phyloP scores from a whole-genome alignment of 306 rosid genomes.

The Prinsepia uniflora region DNA sequence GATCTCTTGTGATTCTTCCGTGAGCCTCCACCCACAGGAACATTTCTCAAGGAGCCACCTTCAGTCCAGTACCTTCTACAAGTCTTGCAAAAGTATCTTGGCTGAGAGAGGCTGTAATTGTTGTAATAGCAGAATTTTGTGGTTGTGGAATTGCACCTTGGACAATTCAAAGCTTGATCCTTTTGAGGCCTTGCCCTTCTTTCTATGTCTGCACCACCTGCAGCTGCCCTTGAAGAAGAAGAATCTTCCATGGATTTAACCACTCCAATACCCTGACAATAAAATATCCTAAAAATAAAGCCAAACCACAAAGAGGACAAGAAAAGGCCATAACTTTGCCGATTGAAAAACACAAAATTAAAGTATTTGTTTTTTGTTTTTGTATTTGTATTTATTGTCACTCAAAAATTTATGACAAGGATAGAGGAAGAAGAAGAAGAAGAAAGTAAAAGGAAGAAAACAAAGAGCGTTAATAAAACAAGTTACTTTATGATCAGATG shows the following conservation, averaged over 20 bases:
- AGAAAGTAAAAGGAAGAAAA: slow-evolving; percentile 34
- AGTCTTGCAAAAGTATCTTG: slow-evolving; percentile 90
- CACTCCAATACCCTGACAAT: slow-evolving; percentile 48
- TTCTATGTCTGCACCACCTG: slow-evolving; percentile 30
- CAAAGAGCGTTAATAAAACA: neutral
- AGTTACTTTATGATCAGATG: slow-evolving; percentile 42
- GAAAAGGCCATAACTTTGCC: slow-evolving; percentile 31
- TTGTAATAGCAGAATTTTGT: slow-evolving; percentile 97
- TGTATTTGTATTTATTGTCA: slow-evolving; percentile 3
- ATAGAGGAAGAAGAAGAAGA: neutral
- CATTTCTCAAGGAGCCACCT: slow-evolving; percentile 91
- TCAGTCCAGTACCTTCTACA: slow-evolving; percentile 99
- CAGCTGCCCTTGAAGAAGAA: slow-evolving; percentile 31
- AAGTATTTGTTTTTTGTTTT: neutral
- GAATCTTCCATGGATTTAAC: slow-evolving; percentile 51
- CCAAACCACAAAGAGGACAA: slow-evolving; percentile 4
- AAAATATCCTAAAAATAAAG: slow-evolving; percentile 9
- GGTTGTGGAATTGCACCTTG: slow-evolving; percentile 94
- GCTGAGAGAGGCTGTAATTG: slow-evolving; percentile 91
- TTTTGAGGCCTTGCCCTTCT: slow-evolving; percentile 72
- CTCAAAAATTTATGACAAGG: slow-evolving; percentile 5
- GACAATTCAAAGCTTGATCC: slow-evolving; percentile 88
- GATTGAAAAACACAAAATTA: slow-evolving; percentile 9
- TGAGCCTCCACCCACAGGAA: slow-evolving; percentile 98
- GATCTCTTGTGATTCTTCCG: slow-evolving; percentile 79